Percentiles rank a stretch among this genome's conserved stretches.
These are phyloP conservation scores for Penicillium concentricum DNA, from an alignment of 2,329 filamentous ascomycete genomes.

Conservation along the genomic window DNA sequence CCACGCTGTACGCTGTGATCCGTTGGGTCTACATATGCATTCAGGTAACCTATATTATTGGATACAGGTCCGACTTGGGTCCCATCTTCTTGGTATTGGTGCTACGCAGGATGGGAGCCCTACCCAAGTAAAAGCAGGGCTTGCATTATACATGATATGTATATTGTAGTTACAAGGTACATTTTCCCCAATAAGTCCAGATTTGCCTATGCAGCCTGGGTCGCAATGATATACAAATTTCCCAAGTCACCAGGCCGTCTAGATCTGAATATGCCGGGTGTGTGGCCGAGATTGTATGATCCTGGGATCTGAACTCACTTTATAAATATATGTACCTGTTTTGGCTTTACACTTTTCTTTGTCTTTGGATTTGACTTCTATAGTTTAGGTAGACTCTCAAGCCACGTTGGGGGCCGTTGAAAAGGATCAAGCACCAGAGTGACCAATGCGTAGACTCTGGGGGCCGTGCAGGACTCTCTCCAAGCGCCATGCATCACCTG, in stretches of 20 bases:
- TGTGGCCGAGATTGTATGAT: slow-evolving; percentile 18
- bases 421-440: background rate
- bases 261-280: slow-evolving; percentile 21
- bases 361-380: background rate
- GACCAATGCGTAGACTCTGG: background rate
- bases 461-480: slow-evolving; percentile 2
- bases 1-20: background rate
- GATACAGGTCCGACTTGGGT: background rate
- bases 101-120: background rate
- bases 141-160: background rate
- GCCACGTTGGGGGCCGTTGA: slow-evolving; percentile 19
- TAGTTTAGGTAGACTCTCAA: background rate
- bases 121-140: background rate
- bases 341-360: background rate
- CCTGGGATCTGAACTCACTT: slow-evolving; percentile 14
- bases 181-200: background rate
- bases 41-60: background rate
- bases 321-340: background rate
- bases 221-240: background rate
- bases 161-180: background rate
- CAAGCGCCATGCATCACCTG: background rate
- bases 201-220: background rate
- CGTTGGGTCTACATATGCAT: background rate
- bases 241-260: slow-evolving; percentile 13
- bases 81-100: background rate